These are phyloP conservation scores for Cubamyces lactineus DNA, from an alignment of 768 basidiomycete species.

Conservation along the genomic window DNA sequence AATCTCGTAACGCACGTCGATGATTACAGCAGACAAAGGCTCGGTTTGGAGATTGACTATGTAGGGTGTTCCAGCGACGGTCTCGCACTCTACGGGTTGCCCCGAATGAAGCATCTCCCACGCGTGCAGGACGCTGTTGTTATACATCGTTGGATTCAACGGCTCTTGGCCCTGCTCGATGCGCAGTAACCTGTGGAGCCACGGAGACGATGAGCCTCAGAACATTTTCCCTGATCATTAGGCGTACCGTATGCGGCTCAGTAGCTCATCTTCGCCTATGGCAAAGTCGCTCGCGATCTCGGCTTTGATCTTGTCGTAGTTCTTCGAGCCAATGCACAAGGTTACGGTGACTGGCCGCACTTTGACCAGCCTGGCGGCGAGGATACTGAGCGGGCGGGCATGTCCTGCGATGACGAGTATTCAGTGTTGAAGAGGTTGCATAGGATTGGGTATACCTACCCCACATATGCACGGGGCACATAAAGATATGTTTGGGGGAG, in stretches of 20 bases:
- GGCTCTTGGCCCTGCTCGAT: background rate
- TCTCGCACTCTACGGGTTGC: background rate
- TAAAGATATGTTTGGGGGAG: background rate
- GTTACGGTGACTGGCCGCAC: background rate
- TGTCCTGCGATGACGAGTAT: background rate
- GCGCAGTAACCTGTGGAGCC: background rate
- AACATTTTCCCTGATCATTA: background rate
- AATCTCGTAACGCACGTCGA: constrained; percentile 1
- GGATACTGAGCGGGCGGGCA: background rate
- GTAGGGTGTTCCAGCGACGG: background rate
- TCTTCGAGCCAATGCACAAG: background rate
- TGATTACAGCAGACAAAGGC: background rate
- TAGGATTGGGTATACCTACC: background rate
- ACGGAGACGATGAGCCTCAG: background rate
- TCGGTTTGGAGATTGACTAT: background rate
- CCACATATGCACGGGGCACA: constrained; percentile 1
- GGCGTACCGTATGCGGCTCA: background rate
- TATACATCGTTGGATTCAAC: background rate
- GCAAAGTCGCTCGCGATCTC: constrained; percentile 1
- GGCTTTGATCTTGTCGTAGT: background rate
- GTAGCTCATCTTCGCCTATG: background rate
- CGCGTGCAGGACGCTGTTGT: background rate
- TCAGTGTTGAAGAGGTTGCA: background rate
- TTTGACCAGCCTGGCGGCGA: background rate
- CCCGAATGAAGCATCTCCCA: background rate